Evolutionary conservation across 1,284 basidiomycete species (phyloP).

Genomic region (Irpex sp.): DNA sequence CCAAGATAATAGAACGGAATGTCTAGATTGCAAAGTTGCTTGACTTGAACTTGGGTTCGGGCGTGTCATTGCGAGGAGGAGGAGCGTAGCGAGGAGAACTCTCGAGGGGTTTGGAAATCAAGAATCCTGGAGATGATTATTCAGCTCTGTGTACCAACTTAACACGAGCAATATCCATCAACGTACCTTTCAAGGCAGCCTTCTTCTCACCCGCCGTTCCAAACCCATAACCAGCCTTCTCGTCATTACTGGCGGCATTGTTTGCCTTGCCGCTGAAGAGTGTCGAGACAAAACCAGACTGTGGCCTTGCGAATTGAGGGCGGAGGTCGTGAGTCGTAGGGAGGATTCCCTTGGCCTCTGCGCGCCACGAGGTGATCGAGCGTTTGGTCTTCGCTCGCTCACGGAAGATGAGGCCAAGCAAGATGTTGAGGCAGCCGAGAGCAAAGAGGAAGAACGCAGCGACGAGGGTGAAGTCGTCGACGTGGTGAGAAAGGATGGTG

Average conservation of each 20-base stretch:
- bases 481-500: conserved; percentile 80
- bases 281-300: conserved; percentile 31
- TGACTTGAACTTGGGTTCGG: conserved; percentile 30
- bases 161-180: neutral
- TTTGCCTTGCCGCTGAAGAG: conserved; percentile 21
- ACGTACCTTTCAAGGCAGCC: conserved; percentile 55
- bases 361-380: conserved; percentile 61
- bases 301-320: conserved; percentile 40
- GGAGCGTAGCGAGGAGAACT: conserved; percentile 34
- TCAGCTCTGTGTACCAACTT: too few relatives aligned
- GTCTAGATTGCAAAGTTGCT: conserved; percentile 25
- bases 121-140: conserved; percentile 25
- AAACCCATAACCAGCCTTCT: conserved; percentile 49
- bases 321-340: conserved; percentile 45
- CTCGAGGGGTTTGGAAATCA: conserved; percentile 36
- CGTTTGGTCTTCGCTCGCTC: conserved; percentile 59
- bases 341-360: conserved; percentile 53
- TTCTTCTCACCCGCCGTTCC: conserved; percentile 76
- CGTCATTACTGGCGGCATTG: neutral
- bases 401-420: conserved; percentile 75
- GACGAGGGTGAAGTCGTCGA: conserved; percentile 83
- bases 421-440: conserved; percentile 78
- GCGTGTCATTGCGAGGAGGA: conserved; percentile 24
- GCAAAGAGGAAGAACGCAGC: conserved; percentile 84
- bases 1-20: neutral